These are phyloP conservation scores for Trichothecium sympodiale DNA, from an alignment of 2,329 filamentous ascomycete genomes.

Conservation along the genomic window DNA sequence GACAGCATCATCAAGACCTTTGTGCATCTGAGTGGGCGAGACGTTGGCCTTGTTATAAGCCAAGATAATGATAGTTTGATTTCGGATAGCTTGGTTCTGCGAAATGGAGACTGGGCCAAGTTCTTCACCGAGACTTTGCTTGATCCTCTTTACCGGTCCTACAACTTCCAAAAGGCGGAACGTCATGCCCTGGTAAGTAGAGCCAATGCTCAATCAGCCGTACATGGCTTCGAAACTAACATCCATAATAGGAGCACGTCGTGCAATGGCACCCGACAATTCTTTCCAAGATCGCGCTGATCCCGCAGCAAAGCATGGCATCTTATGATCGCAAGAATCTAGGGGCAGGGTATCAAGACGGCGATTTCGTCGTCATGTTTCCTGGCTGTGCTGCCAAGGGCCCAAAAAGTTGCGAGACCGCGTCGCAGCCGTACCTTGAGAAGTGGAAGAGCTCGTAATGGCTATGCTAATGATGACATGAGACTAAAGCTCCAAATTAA, in stretches of 20 bases:
- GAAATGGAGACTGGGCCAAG: slow-evolving; percentile 79
- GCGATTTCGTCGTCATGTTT: slow-evolving; percentile 76
- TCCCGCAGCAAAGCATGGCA: slow-evolving; percentile 80
- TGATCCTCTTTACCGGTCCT: slow-evolving; percentile 82
- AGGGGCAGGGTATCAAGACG: slow-evolving; percentile 63
- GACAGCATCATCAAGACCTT: slow-evolving; percentile 97
- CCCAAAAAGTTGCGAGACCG: slow-evolving; percentile 56
- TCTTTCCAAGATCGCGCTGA: slow-evolving; percentile 74
- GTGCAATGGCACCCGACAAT: slow-evolving; percentile 97
- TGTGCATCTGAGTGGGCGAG: slow-evolving; percentile 61
- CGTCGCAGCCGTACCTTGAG: slow-evolving; percentile 46
- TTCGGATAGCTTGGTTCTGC: slow-evolving; percentile 66
- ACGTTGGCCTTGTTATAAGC: slow-evolving; percentile 72
- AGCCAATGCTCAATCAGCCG: background rate
- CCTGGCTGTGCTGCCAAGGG: slow-evolving; percentile 53
- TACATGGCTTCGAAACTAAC: background rate
- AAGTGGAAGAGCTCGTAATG: slow-evolving; percentile 22
- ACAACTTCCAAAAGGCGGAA: slow-evolving; percentile 95
- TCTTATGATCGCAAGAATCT: slow-evolving; percentile 52
- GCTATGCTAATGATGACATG: too few species aligned
- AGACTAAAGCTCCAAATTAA: too few species aligned
- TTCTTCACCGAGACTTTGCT: slow-evolving; percentile 96
- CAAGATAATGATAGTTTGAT: slow-evolving; percentile 76
- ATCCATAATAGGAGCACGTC: slow-evolving; percentile 57
- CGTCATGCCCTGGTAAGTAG: slow-evolving; percentile 69